Conservation (phyloP, 2,329 filamentous ascomycete genomes). For the Rutstroemia sp. region DNA sequence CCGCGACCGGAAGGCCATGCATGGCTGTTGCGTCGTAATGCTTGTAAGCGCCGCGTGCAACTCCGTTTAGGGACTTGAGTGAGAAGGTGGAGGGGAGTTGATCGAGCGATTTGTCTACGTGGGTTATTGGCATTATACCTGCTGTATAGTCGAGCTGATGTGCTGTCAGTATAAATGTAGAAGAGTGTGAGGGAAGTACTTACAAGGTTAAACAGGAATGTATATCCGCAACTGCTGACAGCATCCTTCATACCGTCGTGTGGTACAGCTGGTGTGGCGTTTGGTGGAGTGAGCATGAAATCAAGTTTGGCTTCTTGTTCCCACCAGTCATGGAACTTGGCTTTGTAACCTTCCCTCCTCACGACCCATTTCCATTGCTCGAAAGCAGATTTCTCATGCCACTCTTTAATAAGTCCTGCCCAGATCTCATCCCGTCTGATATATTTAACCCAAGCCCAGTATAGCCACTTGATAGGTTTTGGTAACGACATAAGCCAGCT, state of each 20-base stretch:
- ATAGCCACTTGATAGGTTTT: slow-evolving; percentile 69
- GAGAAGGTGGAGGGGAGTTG: slow-evolving; percentile 55
- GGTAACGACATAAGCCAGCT: slow-evolving; percentile 66
- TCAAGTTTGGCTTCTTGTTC: slow-evolving; percentile 64
- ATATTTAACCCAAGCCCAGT: slow-evolving; percentile 86
- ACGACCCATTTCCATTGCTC: slow-evolving; percentile 80
- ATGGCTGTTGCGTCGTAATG: slow-evolving; percentile 76
- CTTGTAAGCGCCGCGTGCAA: slow-evolving; percentile 77
- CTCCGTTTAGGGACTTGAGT: slow-evolving; percentile 62
- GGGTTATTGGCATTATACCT: slow-evolving; percentile 77
- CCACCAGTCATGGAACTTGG: slow-evolving; percentile 82
- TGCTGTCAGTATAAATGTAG: not conserved
- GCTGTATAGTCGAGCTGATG: slow-evolving; percentile 72
- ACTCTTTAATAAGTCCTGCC: slow-evolving; percentile 69
- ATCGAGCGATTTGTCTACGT: slow-evolving; percentile 66
- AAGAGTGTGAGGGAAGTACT: slow-evolving; percentile 27
- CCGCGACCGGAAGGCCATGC: slow-evolving; percentile 79
- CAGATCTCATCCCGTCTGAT: slow-evolving; percentile 67
- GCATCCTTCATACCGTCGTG: slow-evolving; percentile 82
- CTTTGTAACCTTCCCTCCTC: slow-evolving; percentile 70
- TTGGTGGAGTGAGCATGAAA: slow-evolving; percentile 75
- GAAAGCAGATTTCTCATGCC: slow-evolving; percentile 64
- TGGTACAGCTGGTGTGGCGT: slow-evolving; percentile 82
- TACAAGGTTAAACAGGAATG: slow-evolving; percentile 85
- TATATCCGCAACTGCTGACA: slow-evolving; percentile 83